Percentiles rank a stretch among this genome's conserved stretches.
These are phyloP conservation scores for Curvularia eragrostidis DNA, from an alignment of 2,329 filamentous ascomycete species.

Conservation along the genomic window DNA sequence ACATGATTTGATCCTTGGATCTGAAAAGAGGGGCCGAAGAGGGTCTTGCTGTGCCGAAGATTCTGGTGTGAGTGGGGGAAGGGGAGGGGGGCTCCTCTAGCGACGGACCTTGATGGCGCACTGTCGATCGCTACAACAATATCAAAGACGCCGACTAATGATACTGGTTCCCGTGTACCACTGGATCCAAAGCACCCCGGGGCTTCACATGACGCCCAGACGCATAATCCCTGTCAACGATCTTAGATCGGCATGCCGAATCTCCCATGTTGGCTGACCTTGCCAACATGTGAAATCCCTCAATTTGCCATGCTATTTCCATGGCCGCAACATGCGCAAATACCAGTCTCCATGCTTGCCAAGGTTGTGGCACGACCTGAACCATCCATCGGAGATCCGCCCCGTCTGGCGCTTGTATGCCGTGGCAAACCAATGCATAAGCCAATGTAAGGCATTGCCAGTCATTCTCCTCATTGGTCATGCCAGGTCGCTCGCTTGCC, in stretches of 20 bases:
- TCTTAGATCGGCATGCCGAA: conserved; percentile 10
- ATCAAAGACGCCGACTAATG: not conserved
- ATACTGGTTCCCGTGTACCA: not conserved
- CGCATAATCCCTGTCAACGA: not conserved
- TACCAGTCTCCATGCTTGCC: conserved; percentile 3
- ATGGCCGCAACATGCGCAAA: conserved; percentile 6
- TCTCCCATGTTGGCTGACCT: conserved; percentile 4
- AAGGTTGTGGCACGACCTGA: not conserved
- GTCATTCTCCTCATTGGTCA: not conserved
- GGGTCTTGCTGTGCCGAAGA: conserved; percentile 9
- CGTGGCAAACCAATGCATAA: not conserved
- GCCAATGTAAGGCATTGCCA: not conserved
- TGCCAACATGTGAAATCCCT: conserved; percentile 6
- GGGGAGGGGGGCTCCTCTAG: not conserved
- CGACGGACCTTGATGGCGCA: conserved; percentile 4
- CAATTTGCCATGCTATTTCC: conserved; percentile 2
- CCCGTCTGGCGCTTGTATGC: not conserved
- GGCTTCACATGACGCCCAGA: conserved; percentile 3
- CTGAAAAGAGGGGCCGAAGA: not conserved
- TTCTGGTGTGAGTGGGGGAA: conserved; percentile 7
- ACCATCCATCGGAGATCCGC: not conserved
- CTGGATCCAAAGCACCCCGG: not conserved
- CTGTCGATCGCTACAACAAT: not conserved
- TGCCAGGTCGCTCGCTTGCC: not conserved
- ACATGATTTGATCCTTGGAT: not conserved